These are phyloP conservation scores for Talaromyces ruber DNA, from an alignment of 495 filamentous ascomycete genomes.

Conservation along the genomic window DNA sequence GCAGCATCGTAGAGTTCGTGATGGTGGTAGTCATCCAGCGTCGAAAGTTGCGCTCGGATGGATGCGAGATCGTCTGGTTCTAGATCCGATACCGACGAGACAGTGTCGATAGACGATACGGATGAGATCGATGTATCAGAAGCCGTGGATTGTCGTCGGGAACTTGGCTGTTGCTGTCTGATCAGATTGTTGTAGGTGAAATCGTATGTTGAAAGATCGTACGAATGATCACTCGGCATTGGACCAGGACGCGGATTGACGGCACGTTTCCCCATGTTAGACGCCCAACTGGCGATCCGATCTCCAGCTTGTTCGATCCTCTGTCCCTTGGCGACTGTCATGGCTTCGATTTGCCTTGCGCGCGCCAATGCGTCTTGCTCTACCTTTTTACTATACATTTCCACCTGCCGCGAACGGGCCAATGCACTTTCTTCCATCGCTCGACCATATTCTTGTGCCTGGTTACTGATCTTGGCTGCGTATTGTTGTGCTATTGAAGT, in stretches of 20 bases:
- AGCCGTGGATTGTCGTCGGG: constrained; percentile 24
- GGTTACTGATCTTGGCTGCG: constrained; percentile 31
- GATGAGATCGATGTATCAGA: constrained; percentile 32
- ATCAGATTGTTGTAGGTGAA: background rate
- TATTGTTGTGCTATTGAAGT: constrained; percentile 34
- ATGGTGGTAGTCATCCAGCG: constrained; percentile 30
- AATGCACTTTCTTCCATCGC: constrained; percentile 35
- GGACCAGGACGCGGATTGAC: background rate
- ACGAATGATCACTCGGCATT: background rate
- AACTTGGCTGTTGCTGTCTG: constrained; percentile 8
- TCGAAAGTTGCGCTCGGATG: constrained; percentile 30
- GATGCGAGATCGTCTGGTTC: constrained; percentile 31
- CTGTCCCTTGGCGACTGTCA: constrained; percentile 21
- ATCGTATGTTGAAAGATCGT: background rate
- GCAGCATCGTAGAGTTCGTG: constrained; percentile 31
- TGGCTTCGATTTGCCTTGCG: constrained; percentile 34
- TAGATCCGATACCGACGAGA: constrained; percentile 34
- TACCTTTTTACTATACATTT: constrained; percentile 32
- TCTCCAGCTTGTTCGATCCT: constrained; percentile 13
- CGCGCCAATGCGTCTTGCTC: constrained; percentile 34
- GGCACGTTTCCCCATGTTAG: background rate
- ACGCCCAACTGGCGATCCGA: background rate
- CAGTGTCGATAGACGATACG: constrained; percentile 31
- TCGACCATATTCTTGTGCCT: constrained; percentile 31
- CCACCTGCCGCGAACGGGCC: constrained; percentile 32